Evolutionary conservation across 129 eudicot genomes (phyloP).

Genomic region (Oenanthe sinensis): DNA sequence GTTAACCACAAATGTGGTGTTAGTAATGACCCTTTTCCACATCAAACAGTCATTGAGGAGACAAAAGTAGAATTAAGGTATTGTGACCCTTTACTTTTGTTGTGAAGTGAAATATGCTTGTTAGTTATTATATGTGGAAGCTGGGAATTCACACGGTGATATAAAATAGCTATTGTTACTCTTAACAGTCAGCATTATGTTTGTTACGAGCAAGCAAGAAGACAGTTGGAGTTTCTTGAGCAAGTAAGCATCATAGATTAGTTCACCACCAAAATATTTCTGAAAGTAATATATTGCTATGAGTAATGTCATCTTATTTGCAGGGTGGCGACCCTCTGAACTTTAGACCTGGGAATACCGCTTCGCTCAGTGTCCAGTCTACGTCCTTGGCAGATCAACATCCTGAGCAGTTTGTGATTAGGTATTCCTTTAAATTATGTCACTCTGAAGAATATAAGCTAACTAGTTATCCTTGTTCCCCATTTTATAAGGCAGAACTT

Average conservation of each 20-base stretch:
- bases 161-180: background rate
- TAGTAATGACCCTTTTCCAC: conserved; percentile 57
- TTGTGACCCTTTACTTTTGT: conserved; percentile 10
- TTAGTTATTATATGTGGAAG: background rate
- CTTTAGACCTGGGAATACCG: conserved; percentile 40
- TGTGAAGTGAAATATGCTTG: background rate
- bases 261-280: background rate
- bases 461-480: background rate
- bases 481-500: background rate
- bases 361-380: conserved; percentile 79
- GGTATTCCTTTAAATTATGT: conserved; percentile 28
- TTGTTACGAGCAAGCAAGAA: conserved; percentile 57
- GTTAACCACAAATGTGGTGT: conserved; percentile 73
- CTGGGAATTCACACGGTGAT: background rate
- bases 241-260: conserved; percentile 40
- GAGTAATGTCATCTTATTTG: background rate
- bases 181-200: conserved; percentile 67
- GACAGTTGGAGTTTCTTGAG: conserved; percentile 87
- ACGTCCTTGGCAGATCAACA: conserved; percentile 64
- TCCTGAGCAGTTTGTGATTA: conserved; percentile 55
- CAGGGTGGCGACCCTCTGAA: conserved; percentile 94
- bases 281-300: background rate
- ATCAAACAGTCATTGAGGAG: conserved; percentile 66
- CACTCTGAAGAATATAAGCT: background rate
- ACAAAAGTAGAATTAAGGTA: conserved; percentile 90